phyloP scores from a whole-genome alignment of 306 rosid species.

The Vigna reflexopilosa region DNA sequence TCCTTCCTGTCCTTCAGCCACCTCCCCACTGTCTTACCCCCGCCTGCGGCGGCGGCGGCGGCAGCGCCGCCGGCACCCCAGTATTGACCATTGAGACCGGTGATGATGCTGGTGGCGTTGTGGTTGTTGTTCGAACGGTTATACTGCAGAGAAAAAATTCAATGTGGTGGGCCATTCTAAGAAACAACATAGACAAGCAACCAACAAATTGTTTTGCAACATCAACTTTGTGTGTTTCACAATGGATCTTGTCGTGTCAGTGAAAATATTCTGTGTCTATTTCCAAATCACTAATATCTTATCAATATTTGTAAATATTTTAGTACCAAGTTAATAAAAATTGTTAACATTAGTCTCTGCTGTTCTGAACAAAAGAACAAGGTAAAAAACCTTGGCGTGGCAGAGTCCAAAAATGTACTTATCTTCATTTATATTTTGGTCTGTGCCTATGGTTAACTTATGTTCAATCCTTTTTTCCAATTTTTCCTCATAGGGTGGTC shows the following conservation, averaged over 20 bases:
- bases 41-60: constrained; percentile 28
- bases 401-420: background rate
- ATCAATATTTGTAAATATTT: background rate
- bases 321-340: background rate
- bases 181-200: background rate
- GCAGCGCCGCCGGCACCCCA: constrained; percentile 48
- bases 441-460: background rate
- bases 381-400: constrained; percentile 3
- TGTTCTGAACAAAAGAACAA: constrained; percentile 1
- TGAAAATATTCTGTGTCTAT: background rate
- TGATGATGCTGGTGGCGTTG: constrained; percentile 30
- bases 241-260: constrained; percentile 9
- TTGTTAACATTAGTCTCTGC: background rate
- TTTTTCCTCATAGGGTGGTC: constrained; percentile 26
- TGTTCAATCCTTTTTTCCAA: background rate
- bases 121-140: constrained; percentile 63
- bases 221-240: background rate
- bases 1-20: constrained; percentile 99
- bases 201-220: background rate
- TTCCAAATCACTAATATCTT: background rate
- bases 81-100: constrained; percentile 50
- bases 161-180: constrained; percentile 19
- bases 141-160: constrained; percentile 58
- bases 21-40: constrained; percentile 91
- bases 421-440: background rate